Evolutionary conservation across 805 yeast genomes (phyloP).

Genomic region (Myxozyma melibiosi): DNA sequence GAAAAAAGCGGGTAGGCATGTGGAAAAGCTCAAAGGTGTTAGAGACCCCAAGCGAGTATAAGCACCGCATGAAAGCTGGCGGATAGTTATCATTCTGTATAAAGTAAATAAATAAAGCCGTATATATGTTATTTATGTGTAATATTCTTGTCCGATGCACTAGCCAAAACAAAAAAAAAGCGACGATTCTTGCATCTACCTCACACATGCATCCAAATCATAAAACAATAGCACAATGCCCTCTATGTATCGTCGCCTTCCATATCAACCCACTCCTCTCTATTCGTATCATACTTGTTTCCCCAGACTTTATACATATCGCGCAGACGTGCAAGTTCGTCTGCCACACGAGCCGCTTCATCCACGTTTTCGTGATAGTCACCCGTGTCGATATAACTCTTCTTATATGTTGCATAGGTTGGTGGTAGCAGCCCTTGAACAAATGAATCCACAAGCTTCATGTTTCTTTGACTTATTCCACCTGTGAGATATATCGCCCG

Average conservation of each 20-base stretch:
- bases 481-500: neutral
- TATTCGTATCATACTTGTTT: neutral
- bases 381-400: neutral
- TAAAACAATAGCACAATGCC: neutral
- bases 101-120: too few relatives aligned
- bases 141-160: too few relatives aligned
- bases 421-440: neutral
- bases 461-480: neutral
- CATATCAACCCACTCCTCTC: neutral
- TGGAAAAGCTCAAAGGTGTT: conserved; percentile 18
- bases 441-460: neutral
- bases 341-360: neutral
- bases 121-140: too few relatives aligned
- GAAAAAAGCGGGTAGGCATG: conserved; percentile 16
- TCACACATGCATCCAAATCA: too few relatives aligned
- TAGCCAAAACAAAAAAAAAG: too few relatives aligned
- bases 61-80: conserved; percentile 15
- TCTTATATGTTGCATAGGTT: neutral
- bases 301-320: neutral
- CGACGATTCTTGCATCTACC: too few relatives aligned
- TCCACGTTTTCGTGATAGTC: neutral
- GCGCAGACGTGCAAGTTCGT: neutral
- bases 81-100: neutral
- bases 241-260: neutral
- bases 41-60: conserved; percentile 25